phyloP scores from a whole-genome alignment of 768 basidiomycete species.

The Cyclocybe aegerita region DNA sequence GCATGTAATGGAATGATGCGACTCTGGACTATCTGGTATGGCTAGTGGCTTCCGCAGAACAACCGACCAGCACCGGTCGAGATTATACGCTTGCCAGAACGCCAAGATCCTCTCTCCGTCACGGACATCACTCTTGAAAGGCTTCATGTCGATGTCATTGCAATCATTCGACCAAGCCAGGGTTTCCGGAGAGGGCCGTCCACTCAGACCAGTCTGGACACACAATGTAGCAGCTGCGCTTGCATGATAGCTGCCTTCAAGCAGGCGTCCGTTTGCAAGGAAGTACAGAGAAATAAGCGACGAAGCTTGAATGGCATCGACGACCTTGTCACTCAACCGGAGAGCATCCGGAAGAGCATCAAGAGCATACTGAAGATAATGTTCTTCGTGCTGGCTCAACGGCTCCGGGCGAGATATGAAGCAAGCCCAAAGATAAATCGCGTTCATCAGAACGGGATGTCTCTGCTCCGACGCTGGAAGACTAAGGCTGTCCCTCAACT shows the following conservation, averaged over 20 bases:
- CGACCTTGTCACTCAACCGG: constrained; percentile 47
- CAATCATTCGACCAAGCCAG: constrained; percentile 32
- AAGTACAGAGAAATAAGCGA: constrained; percentile 77
- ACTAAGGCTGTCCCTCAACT: constrained; percentile 59
- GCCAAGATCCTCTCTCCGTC: constrained; percentile 72
- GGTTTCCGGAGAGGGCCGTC: constrained; percentile 32
- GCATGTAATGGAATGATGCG: constrained; percentile 59
- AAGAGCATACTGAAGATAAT: constrained; percentile 66
- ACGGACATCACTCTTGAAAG: constrained; percentile 55
- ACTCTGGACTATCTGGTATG: constrained; percentile 62
- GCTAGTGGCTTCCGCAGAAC: constrained; percentile 65
- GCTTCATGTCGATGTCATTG: constrained; percentile 51
- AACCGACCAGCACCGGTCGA: constrained; percentile 82
- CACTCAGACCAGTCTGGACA: constrained; percentile 71
- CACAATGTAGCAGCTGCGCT: constrained; percentile 73
- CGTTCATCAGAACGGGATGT: constrained; percentile 76
- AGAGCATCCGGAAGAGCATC: constrained; percentile 65
- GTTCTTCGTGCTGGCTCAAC: constrained; percentile 68
- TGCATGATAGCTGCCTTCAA: constrained; percentile 80
- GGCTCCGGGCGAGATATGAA: constrained; percentile 73
- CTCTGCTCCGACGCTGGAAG: constrained; percentile 58
- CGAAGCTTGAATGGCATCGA: constrained; percentile 77
- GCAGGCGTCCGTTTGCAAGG: constrained; percentile 68
- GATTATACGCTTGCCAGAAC: constrained; percentile 83
- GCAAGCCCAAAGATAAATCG: constrained; percentile 83